Evolutionary conservation across 257 asterid genomes (phyloP), one percentile per base, ranked within the genome.

Genomic region (Solanum ahanhuiri): DNA sequence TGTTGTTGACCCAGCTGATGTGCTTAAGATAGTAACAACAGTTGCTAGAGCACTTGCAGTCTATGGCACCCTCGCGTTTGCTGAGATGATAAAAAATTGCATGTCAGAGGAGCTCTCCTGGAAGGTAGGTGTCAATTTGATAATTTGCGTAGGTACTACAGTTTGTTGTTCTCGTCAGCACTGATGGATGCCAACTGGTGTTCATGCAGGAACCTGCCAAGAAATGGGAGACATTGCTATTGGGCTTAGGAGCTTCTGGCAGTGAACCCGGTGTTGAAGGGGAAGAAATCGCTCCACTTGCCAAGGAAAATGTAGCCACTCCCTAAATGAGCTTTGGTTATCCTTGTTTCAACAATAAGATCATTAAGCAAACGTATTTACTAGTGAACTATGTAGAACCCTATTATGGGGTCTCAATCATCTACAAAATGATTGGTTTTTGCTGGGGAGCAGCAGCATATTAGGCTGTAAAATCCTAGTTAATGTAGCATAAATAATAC

Each of bases 61-160:
- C 30, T 95, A 93, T 51, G 98, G 96, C 17, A 94, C 92, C 48
- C 86, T 45, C 6, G 94, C 96, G 63, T 85, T 91, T 35, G 85
- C 83, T 48, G 98, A 95, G 91, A 96, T 96, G 98, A 92, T 95
- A 1, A 82, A 64, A 57, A 96, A 93, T 86, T 93, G 98, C 98
- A 96, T 95, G 98, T 91, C 96, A 35, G 95, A 90, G 85, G 98
- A 96, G 69, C 95, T 93, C 45, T 96, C 99, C n/a, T 96, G 98
- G 99, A 95, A 96, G 99, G 98, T 95, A 91, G 18, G 86, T 14
- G 23, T 60, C 25, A 18, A 33, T 9, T 39, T 10, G 7, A 60
- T 66, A 25, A 69, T 12, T 45, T 31, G 48, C 31, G 14, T 28
- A 28, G 51, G 20, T 30, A 33, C 64, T 34, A 7, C 7, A 20